A percentile compares a stretch with the other conserved stretches of the same genome.
Conservation (phyloP, 352 stramenopile species). For the Globisporangium abappressorium region DNA sequence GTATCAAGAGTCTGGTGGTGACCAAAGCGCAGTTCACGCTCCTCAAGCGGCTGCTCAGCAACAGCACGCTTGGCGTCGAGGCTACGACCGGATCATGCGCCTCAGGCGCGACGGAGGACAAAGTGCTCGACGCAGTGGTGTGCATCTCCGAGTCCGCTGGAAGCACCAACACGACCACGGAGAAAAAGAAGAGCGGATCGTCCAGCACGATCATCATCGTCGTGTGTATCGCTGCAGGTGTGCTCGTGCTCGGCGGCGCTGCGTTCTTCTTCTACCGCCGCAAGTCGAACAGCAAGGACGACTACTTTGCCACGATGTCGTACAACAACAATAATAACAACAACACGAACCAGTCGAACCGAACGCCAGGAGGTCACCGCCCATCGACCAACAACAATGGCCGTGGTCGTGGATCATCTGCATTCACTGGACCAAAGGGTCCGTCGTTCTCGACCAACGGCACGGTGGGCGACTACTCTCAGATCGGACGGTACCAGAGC, state of each 20-base stretch:
- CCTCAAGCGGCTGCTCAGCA: slow-evolving; percentile 36
- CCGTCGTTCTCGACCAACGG: slow-evolving; percentile 21
- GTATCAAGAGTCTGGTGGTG: slow-evolving; percentile 40
- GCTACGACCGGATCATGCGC: slow-evolving; percentile 30
- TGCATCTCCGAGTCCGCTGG: slow-evolving; percentile 35
- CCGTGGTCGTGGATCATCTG: slow-evolving; percentile 19
- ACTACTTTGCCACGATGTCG: slow-evolving; percentile 29
- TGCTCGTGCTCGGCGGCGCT: slow-evolving; percentile 40
- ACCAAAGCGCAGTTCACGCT: slow-evolving; percentile 42
- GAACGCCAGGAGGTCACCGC: slow-evolving; percentile 1
- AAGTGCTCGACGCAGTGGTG: slow-evolving; percentile 49
- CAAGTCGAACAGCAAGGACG: slow-evolving; percentile 28
- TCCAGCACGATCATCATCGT: slow-evolving; percentile 51
- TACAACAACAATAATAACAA: slow-evolving; percentile 36
- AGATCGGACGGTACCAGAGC: slow-evolving; percentile 29
- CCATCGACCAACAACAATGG: slow-evolving; percentile 17
- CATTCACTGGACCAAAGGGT: slow-evolving; percentile 4
- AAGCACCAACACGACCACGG: slow-evolving; percentile 5
- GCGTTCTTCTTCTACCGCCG: slow-evolving; percentile 54
- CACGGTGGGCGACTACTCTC: slow-evolving; percentile 20
- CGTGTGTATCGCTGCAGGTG: slow-evolving; percentile 44
- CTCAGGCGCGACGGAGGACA: slow-evolving; percentile 28
- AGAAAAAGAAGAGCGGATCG: not conserved
- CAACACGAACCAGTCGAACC: slow-evolving; percentile 26
- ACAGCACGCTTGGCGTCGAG: slow-evolving; percentile 43